Evolutionary conservation across 2,329 filamentous ascomycete species (phyloP).

Genomic region (Colletotrichum costaricense): DNA sequence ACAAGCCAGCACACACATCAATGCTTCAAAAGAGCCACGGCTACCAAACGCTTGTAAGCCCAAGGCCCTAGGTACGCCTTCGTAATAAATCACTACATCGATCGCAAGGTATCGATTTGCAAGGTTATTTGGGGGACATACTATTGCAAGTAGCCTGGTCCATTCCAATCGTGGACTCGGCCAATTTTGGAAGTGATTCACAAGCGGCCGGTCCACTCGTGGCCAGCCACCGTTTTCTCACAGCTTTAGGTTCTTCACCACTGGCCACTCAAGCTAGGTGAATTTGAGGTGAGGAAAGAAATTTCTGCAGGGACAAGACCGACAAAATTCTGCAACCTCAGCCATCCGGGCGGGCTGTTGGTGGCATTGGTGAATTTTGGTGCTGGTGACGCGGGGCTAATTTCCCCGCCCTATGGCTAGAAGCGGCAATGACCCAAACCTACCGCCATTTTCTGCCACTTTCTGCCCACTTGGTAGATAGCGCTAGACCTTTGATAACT

Average conservation of each 20-base stretch:
- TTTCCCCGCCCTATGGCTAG: conserved; percentile 28
- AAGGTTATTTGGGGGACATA: neutral
- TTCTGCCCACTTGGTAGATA: conserved; percentile 24
- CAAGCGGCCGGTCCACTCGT: neutral
- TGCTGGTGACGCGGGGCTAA: conserved; percentile 2
- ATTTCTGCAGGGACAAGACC: conserved; percentile 30
- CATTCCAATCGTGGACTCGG: conserved; percentile 4
- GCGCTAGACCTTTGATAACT: neutral
- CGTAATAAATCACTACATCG: neutral
- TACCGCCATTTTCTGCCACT: conserved; percentile 1
- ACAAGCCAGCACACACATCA: neutral
- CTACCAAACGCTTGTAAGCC: neutral
- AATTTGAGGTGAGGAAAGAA: conserved; percentile 14
- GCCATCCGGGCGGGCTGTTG: neutral
- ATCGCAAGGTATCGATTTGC: neutral
- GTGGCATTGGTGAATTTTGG: neutral
- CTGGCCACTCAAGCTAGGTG: neutral
- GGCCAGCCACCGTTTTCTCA: neutral
- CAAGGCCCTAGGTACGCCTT: neutral
- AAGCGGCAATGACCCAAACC: conserved; percentile 26
- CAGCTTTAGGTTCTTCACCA: neutral
- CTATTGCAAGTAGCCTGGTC: neutral
- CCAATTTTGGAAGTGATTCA: neutral
- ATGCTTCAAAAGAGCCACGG: neutral
- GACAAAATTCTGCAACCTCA: conserved; percentile 30